Percentiles rank a stretch among this genome's conserved stretches.
Conservation (phyloP, 257 asterid genomes). For the Jasminum sambac region DNA sequence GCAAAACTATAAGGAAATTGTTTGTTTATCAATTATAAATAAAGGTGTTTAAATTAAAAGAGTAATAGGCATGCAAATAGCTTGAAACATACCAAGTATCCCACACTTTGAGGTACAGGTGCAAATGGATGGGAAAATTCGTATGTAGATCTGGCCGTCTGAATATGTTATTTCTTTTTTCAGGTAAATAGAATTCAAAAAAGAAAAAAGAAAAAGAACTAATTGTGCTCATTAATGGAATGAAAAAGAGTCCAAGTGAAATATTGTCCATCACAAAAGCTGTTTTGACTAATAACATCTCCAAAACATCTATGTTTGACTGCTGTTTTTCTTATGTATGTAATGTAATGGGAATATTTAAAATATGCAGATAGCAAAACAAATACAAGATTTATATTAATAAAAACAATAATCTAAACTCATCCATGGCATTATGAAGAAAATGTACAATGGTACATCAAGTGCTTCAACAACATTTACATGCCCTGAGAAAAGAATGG, state of each 20-base stretch:
- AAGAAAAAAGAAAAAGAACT: not conserved
- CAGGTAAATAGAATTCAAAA: not conserved
- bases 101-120: constrained; percentile 99
- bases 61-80: constrained; percentile 23
- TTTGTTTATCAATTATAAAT: constrained; percentile 12
- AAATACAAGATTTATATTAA: constrained; percentile 15
- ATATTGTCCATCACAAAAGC: not conserved
- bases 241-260: not conserved
- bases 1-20: constrained; percentile 19
- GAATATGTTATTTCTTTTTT: constrained; percentile 1
- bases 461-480: constrained; percentile 98
- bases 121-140: constrained; percentile 99
- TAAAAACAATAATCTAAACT: constrained; percentile 34
- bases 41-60: constrained; percentile 5
- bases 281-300: not conserved
- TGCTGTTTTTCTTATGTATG: not conserved
- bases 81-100: constrained; percentile 76
- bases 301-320: not conserved
- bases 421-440: constrained; percentile 99
- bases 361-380: constrained; percentile 5
- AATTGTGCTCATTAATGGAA: not conserved
- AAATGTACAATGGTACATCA: constrained; percentile 94
- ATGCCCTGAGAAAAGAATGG: constrained; percentile 65
- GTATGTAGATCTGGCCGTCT: constrained; percentile 82
- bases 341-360: no score